A percentile compares a stretch with the other conserved stretches of the same genome.
phyloP scores from a whole-genome alignment of 768 basidiomycete genomes.

The Lactarius tabidus region DNA sequence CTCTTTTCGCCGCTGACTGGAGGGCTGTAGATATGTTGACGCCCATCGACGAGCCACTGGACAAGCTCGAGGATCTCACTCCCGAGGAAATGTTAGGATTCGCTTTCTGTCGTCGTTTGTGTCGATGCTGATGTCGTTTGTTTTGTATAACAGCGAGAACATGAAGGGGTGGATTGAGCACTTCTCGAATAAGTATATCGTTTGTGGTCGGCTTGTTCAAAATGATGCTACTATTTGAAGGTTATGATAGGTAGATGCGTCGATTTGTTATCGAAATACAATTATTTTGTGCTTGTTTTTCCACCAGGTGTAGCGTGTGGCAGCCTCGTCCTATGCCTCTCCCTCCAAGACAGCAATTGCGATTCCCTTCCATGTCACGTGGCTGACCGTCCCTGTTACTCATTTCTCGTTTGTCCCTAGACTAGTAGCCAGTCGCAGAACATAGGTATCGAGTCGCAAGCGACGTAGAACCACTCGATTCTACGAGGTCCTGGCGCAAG shows the following conservation, averaged over 20 bases:
- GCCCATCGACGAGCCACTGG: constrained; percentile 78
- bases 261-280: background rate
- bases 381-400: too few species aligned
- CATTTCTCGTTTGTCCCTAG: too few species aligned
- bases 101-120: background rate
- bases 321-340: too few species aligned
- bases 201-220: constrained; percentile 86
- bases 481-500: too few species aligned
- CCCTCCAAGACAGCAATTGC: too few species aligned
- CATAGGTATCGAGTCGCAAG: too few species aligned
- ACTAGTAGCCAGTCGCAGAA: too few species aligned
- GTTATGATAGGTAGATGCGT: background rate
- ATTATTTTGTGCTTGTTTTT: background rate
- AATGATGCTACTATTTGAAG: constrained; percentile 41
- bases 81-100: constrained; percentile 74
- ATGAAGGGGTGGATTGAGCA: constrained; percentile 96
- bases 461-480: too few species aligned
- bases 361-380: too few species aligned
- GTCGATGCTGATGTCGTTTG: background rate
- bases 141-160: constrained; percentile 59
- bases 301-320: background rate
- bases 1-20: background rate
- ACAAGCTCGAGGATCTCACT: constrained; percentile 75
- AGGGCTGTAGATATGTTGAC: constrained; percentile 76
- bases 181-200: constrained; percentile 87